Conservation (phyloP, 805 yeast species). For the Candida mattraensis region DNA sequence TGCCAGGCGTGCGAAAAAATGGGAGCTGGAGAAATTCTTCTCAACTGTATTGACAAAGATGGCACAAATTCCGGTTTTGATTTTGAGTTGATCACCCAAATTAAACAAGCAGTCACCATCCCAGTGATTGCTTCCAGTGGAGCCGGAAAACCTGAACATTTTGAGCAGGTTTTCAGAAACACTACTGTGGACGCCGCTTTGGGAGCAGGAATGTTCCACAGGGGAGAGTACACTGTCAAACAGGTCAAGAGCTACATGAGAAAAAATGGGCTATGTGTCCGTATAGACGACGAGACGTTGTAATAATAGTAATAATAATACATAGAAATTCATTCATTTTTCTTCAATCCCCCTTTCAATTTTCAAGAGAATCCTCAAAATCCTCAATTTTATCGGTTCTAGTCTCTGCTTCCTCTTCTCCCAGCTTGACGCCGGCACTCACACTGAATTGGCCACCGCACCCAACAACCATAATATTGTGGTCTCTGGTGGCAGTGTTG, state of each 20-base stretch:
- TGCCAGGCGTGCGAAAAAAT: slow-evolving; percentile 85
- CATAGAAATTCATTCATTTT: slow-evolving; percentile 2
- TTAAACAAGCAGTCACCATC: slow-evolving; percentile 71
- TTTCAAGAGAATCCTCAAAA: slow-evolving; percentile 37
- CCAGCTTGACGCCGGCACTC: slow-evolving; percentile 71
- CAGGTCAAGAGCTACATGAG: slow-evolving; percentile 74
- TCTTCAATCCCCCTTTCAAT: slow-evolving; percentile 5
- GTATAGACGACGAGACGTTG: slow-evolving; percentile 48
- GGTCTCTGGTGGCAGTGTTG: slow-evolving; percentile 88
- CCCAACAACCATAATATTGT: slow-evolving; percentile 70
- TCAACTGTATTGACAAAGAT: slow-evolving; percentile 95
- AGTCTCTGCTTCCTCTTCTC: slow-evolving; percentile 51
- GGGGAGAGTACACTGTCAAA: slow-evolving; percentile 86
- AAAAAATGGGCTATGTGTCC: slow-evolving; percentile 64
- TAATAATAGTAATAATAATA: slow-evolving; percentile 3
- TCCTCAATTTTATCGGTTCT: slow-evolving; percentile 53
- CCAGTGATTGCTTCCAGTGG: slow-evolving; percentile 99
- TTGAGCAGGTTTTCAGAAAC: slow-evolving; percentile 77
- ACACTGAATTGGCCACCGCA: slow-evolving; percentile 97
- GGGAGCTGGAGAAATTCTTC: slow-evolving; percentile 94
- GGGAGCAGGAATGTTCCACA: slow-evolving; percentile 98
- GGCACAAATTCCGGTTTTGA: slow-evolving; percentile 96
- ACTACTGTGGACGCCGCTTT: slow-evolving; percentile 94
- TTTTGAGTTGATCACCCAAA: slow-evolving; percentile 75
- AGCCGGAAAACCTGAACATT: slow-evolving; percentile 92